These are phyloP conservation scores for Phytophthora sp. DNA, from an alignment of 352 stramenopile species.

Conservation along the genomic window DNA sequence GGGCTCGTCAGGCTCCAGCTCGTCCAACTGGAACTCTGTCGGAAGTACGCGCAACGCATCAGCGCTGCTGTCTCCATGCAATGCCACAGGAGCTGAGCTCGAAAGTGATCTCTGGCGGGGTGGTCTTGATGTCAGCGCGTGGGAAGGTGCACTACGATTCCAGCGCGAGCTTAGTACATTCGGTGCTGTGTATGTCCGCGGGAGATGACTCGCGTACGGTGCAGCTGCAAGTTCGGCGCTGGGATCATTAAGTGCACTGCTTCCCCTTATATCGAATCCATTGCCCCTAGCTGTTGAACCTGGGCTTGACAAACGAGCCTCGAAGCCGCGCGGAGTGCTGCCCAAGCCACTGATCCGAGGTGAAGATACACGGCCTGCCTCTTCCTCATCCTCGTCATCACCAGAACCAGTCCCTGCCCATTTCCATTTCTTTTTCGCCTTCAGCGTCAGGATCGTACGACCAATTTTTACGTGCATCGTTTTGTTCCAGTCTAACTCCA, in stretches of 20 bases:
- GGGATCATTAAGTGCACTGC: constrained; percentile 42
- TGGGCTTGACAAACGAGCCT: constrained; percentile 28
- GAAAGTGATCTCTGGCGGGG: constrained; percentile 35
- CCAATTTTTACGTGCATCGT: constrained; percentile 85
- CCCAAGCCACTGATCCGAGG: constrained; percentile 21
- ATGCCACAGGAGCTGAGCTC: constrained; percentile 14
- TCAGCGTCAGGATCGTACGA: constrained; percentile 83
- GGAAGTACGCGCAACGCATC: constrained; percentile 4
- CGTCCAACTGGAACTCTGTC: constrained; percentile 22
- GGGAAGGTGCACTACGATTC: constrained; percentile 23
- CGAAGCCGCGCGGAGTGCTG: constrained; percentile 13
- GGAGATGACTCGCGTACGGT: constrained; percentile 26
- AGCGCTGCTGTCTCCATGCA: constrained; percentile 13
- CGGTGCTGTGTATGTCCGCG: constrained; percentile 40
- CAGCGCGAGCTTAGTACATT: constrained; percentile 39
- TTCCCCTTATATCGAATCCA: constrained; percentile 43
- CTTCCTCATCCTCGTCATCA: constrained; percentile 45
- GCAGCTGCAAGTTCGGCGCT: constrained; percentile 49
- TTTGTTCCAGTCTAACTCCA: constrained; percentile 87
- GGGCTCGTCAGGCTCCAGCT: constrained; percentile 23
- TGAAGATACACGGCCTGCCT: constrained; percentile 34
- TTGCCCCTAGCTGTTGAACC: constrained; percentile 26
- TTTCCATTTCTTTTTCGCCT: constrained; percentile 87
- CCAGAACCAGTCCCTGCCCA: constrained; percentile 54
- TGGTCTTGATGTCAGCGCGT: constrained; percentile 13